These are phyloP conservation scores for Sequoiadendron giganteum DNA, from an alignment of 75 land plant genomes.

Conservation along the genomic window DNA sequence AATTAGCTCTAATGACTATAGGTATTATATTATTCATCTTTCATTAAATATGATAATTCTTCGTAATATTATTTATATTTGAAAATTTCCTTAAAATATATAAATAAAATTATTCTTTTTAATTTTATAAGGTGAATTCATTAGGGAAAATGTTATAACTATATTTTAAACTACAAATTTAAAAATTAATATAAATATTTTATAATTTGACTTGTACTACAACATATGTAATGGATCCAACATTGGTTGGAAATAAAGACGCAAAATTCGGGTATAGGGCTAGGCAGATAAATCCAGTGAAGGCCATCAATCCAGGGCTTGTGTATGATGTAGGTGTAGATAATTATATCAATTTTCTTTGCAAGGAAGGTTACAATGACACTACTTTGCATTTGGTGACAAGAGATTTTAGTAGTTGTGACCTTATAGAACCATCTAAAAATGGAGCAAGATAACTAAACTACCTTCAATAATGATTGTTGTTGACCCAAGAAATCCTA, in stretches of 20 bases:
- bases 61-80: too few relatives aligned
- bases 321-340: too few relatives aligned
- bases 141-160: not conserved
- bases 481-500: not conserved
- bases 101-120: not conserved
- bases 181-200: too few relatives aligned
- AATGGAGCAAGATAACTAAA: too few relatives aligned
- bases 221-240: not conserved
- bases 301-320: slow-evolving; percentile 26
- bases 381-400: not conserved
- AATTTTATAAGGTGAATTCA: not conserved
- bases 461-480: too few relatives aligned
- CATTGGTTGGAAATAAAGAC: too few relatives aligned
- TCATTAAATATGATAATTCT: too few relatives aligned
- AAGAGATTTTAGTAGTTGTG: not conserved
- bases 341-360: not conserved
- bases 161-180: too few relatives aligned
- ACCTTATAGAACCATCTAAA: too few relatives aligned
- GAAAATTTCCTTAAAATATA: too few relatives aligned
- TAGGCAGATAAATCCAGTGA: slow-evolving; percentile 34
- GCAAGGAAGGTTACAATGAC: not conserved
- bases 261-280: slow-evolving; percentile 23
- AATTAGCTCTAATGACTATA: not conserved
- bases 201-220: not conserved
- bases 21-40: not conserved